phyloP scores from a whole-genome alignment of 73 alveolate genomes.

The Durusdinium trenchii region DNA sequence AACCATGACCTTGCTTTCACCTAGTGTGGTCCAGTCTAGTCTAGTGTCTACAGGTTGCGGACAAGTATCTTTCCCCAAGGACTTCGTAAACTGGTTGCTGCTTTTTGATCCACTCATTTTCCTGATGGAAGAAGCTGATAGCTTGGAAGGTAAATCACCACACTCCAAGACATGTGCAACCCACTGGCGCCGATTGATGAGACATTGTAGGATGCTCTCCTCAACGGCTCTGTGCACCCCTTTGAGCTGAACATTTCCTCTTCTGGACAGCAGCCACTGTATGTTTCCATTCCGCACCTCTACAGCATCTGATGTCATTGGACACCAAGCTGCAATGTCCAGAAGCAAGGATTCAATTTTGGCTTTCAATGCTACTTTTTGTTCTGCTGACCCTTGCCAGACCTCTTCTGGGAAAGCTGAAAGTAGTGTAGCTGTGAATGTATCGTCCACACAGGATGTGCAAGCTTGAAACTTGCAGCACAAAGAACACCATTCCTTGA shows the following conservation, averaged over 20 bases:
- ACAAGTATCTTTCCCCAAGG: background rate
- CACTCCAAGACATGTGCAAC: background rate
- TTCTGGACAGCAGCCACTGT: background rate
- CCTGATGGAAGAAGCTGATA: too few species aligned
- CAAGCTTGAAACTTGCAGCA: background rate
- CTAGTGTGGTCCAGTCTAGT: too few species aligned
- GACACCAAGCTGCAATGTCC: constrained; percentile 28
- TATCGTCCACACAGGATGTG: background rate
- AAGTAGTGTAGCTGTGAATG: background rate
- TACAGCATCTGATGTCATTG: background rate
- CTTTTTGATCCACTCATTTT: background rate
- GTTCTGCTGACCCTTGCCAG: background rate
- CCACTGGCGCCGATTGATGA: background rate
- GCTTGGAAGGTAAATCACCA: too few species aligned
- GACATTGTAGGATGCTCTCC: background rate
- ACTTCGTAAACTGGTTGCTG: background rate
- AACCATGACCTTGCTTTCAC: too few species aligned
- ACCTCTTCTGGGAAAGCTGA: background rate
- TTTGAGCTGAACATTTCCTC: background rate
- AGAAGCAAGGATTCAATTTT: background rate
- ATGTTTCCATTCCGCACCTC: background rate
- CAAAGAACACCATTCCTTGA: background rate
- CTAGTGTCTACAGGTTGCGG: too few species aligned
- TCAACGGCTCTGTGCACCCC: background rate
- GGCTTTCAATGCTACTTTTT: background rate